Base-by-base conservation (phyloP, 2,329 filamentous ascomycete genomes). In the Microdochium paspali region DNA sequence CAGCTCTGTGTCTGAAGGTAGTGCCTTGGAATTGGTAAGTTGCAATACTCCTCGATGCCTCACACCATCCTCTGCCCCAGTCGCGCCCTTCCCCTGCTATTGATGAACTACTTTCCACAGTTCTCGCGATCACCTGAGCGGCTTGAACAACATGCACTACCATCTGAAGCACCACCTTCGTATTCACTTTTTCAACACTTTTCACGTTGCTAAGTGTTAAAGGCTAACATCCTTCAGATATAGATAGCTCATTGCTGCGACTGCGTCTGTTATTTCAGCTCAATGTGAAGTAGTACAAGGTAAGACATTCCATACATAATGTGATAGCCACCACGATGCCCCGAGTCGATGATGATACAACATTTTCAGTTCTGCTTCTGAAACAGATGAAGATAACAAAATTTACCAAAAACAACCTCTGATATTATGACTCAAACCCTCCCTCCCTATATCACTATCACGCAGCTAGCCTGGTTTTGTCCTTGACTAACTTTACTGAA, bases 281-380 rank as follows among this genome's bases (percentile, higher is more conserved):
- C 39, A 23, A 43, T 21, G 54, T 30, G 20, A 26, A 44, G n/a
- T 30, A 26, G 3, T 25, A 31, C 9, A n/a, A 18, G 40, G 40
- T 23, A 23, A 43, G 20, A n/a, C 5, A 13, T 13, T 5, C 3
- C 23, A 24, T 6, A 21, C 42, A 25, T 21, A 18, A 10, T 7
- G 45, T n/a, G n/a, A n/a, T n/a, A 12, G 20, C 18, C 15, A 28
- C 26, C 26, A 28, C 26, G 7, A 28, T 9, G 13, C 31, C 25
- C 13, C 24, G 28, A 40, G 66, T 73, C 63, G 60, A 72, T 84
- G 82, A 85, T 85, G 81, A 85, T 70, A 80, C 71, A 68, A 57
- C 54, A 46, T 66, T 70, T 72, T 75, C 82, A 85, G 82, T 85
- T 85, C 82, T 85, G 82, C 82, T 85, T 77, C 82, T 85, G 82